These are phyloP conservation scores for Cyberlindnera euphorbiiphila DNA, from an alignment of 805 yeast genomes.

Conservation along the genomic window DNA sequence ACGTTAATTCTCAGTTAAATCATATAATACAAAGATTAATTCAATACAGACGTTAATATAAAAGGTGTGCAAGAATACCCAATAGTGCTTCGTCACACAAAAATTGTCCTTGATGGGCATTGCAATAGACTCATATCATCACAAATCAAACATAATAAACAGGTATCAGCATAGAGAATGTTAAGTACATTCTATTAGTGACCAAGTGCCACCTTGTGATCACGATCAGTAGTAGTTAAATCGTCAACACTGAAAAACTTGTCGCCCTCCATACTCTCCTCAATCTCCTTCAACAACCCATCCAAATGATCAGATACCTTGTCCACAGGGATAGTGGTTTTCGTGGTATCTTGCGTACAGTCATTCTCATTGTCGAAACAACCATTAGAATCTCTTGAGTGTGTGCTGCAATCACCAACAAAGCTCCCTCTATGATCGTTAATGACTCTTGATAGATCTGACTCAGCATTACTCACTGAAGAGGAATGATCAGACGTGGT, in stretches of 20 bases:
- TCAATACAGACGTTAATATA: no score
- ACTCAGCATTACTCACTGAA: slow-evolving; percentile 1
- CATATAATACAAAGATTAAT: no score
- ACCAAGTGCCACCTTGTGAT: no score
- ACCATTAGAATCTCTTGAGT: slow-evolving; percentile 10
- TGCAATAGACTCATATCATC: no score
- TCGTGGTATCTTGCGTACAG: slow-evolving; percentile 18
- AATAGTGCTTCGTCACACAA: no score
- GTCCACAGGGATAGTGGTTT: slow-evolving; percentile 4
- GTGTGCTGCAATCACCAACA: slow-evolving; percentile 15
- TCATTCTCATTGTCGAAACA: slow-evolving; percentile 15
- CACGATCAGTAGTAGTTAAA: not conserved
- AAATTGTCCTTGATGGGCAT: no score
- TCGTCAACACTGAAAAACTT: slow-evolving; percentile 7
- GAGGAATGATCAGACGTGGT: slow-evolving; percentile 8
- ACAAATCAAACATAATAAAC: no score
- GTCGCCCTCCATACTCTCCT: slow-evolving; percentile 18
- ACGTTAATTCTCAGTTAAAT: no score
- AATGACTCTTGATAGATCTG: slow-evolving; percentile 12
- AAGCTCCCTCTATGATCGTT: slow-evolving; percentile 21
- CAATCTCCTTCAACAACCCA: slow-evolving; percentile 24
- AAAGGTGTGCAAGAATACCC: no score
- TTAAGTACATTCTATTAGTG: no score
- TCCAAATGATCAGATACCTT: slow-evolving; percentile 14
- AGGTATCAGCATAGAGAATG: no score